Evolutionary conservation across 768 basidiomycete species (phyloP), one percentile per base, ranked within the genome.

Genomic region (Holtermanniella nyarrowii): DNA sequence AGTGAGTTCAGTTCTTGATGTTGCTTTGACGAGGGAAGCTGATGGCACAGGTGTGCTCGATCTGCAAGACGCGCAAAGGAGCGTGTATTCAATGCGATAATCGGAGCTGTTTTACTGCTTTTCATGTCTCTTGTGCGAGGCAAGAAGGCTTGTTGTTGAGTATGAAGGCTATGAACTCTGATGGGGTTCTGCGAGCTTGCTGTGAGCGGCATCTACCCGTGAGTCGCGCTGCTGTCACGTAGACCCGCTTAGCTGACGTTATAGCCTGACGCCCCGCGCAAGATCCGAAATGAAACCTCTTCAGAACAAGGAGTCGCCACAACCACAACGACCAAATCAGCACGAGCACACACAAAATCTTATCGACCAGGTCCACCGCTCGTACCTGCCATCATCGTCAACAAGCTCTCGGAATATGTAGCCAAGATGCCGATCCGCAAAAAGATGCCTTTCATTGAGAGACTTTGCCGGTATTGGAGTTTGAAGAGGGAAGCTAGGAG

Each of bases 21-120:
- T 12, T 18, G 13, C 43, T n/a, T n/a, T n/a, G n/a, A n/a, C n/a
- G n/a, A 7, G 20, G 16, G 5, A 20, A 49, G 25, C 13, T 44
- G 14, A 47, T 48, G n/a, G 3, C 44, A 74, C 77, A 85, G 80
- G 59, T 64, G 67, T 85, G 84, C 61, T 79, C 79, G 4, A 66
- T 85, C 37, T 85, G 84, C 61, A 79, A 75, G 56, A 60, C 73
- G 74, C 53, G 74, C 70, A 53, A 76, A 46, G 93, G 93, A 4
- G 91, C 93, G 0, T 96, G 93, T 69, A 93, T 99, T 42, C 95
- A 97, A 70, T 99, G 95, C 70, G 83, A 82, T 48, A 93, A 88
- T 72, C 76, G 79, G 1, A 84, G 82, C 1, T 97, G 95, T 73
- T 90, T 87, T 69, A 77, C 85, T 14, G 91, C 95, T 0, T 99